phyloP scores from a whole-genome alignment of 768 basidiomycete species.

The Tulasnella sp. region DNA sequence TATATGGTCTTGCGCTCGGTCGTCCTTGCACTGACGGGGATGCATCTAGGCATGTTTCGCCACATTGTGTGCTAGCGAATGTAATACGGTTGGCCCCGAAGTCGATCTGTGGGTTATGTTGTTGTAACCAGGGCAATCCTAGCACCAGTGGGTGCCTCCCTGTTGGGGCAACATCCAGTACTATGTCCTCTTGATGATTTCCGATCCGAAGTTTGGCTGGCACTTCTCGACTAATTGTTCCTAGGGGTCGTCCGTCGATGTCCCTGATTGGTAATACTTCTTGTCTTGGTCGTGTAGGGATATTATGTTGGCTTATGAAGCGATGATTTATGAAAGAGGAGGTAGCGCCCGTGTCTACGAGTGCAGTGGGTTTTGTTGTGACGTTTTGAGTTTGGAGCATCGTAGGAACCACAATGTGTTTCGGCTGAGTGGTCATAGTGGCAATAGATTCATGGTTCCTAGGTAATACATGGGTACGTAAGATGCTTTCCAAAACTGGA shows the following conservation, averaged over 20 bases:
- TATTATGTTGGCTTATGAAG: neutral
- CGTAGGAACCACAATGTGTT: neutral
- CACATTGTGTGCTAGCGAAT: neutral
- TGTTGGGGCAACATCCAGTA: neutral
- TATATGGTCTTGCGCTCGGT: neutral
- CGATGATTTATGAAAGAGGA: neutral
- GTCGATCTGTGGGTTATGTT: neutral
- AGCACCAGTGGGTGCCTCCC: neutral
- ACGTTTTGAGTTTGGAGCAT: neutral
- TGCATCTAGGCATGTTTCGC: neutral
- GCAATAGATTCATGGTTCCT: neutral
- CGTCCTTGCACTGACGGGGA: neutral
- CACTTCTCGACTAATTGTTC: neutral
- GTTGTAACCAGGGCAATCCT: conserved; percentile 13
- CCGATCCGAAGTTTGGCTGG: too few relatives aligned
- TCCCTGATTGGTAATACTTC: neutral
- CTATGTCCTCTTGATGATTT: neutral
- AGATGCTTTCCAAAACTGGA: neutral
- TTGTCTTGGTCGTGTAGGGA: neutral
- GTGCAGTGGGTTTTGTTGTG: neutral
- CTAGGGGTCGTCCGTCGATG: neutral
- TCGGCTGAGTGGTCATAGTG: neutral
- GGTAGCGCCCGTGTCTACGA: neutral
- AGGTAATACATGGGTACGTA: neutral
- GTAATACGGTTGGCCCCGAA: neutral